Conservation (phyloP, 805 yeast genomes). For the Candida ovalis region DNA sequence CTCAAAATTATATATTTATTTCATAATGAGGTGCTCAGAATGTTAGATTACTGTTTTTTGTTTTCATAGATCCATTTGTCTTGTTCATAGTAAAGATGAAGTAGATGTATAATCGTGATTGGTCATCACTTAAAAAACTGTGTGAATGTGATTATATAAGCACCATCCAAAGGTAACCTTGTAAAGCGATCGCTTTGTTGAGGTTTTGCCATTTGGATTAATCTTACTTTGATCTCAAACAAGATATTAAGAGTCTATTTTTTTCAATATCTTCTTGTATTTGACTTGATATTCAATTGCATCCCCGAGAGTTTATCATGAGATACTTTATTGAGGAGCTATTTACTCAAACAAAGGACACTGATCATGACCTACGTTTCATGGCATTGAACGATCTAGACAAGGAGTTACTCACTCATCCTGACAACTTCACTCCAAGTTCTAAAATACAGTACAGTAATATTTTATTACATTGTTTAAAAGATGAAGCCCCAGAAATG, state of each 20-base stretch:
- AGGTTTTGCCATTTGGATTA: too few relatives aligned
- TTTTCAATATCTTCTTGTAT: neutral
- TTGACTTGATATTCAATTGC: neutral
- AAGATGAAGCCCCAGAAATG: slow-evolving; percentile 67
- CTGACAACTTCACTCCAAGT: slow-evolving; percentile 37
- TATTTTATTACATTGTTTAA: slow-evolving; percentile 33
- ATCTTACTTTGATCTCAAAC: too few relatives aligned
- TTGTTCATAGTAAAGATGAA: too few relatives aligned
- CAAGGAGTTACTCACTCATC: slow-evolving; percentile 34
- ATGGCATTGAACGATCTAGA: slow-evolving; percentile 80
- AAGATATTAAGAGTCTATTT: too few relatives aligned
- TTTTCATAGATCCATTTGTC: too few relatives aligned
- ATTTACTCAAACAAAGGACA: slow-evolving; percentile 49
- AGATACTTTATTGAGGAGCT: slow-evolving; percentile 26
- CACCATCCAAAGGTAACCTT: too few relatives aligned
- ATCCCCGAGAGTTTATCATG: slow-evolving; percentile 8
- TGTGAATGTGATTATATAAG: neutral
- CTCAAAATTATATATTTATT: too few relatives aligned
- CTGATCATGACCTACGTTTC: slow-evolving; percentile 78
- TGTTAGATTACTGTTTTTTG: too few relatives aligned
- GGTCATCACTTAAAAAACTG: neutral
- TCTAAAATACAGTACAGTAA: slow-evolving; percentile 29
- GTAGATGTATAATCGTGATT: too few relatives aligned
- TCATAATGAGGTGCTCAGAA: too few relatives aligned
- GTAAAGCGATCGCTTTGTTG: too few relatives aligned